Evolutionary conservation across 495 filamentous ascomycete species (phyloP), one percentile per base, ranked within the genome.

Genomic region (Xylaria palmicola): DNA sequence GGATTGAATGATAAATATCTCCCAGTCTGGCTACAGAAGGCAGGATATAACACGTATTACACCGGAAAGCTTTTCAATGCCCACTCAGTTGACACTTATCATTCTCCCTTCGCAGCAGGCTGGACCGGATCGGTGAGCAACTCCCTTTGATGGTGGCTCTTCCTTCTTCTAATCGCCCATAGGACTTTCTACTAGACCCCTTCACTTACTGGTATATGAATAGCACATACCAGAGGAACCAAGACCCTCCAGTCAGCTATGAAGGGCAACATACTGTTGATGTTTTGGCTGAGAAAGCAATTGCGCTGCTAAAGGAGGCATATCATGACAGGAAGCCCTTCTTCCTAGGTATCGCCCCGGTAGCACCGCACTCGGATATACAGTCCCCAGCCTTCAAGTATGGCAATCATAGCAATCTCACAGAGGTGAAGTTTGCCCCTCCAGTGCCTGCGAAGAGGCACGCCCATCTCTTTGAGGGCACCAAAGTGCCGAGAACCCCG

Each of bases 41-140:
- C 84, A 0, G 87, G 87, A n/a, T 90, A 90, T 67, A 80, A 85
- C 65, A 90, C 87, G 0, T 90, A 86, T 70, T 90, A 90, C 69
- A 86, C 84, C 1, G 87, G 88, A 37, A 91, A 91, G 68, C 77
- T 91, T 2, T 87, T 88, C 70, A 91, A 90, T 65, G 76, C 79
- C 0, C 86, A 88, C 62, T 83, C 80, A 0, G 64, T 82, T 1
- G 63, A 79, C 3, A 88, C 86, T 53, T 88, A 88, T 67, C 53
- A 86, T 65, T 67, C 72, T 1, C 88, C 88, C 0, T 80, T 77
- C 65, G 72, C 78, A 0, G 78, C 73, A 4, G 87, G 86, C 6
- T 89, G 81, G 74, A 84, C 74, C 48, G 72, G 67, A 43, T 83
- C 81, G 37, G 72, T 66, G 56, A 55, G 60, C 59, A 10, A 17